phyloP scores from a whole-genome alignment of 768 basidiomycete genomes.

The Mycena filopes region DNA sequence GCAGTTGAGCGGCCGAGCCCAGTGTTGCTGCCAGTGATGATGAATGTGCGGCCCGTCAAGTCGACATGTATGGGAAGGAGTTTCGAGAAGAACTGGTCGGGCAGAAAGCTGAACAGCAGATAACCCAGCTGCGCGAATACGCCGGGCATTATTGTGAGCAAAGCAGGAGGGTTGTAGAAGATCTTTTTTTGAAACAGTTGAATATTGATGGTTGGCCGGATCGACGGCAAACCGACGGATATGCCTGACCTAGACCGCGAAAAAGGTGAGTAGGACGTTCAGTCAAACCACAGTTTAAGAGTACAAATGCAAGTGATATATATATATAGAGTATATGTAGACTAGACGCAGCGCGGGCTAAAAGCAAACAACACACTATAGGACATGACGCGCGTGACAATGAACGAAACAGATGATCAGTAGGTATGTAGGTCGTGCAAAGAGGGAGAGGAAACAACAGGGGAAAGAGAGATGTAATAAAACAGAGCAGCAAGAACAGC shows the following conservation, averaged over 20 bases:
- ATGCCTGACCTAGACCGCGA: too few relatives aligned
- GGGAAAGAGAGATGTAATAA: conserved; percentile 11
- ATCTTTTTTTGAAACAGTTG: too few relatives aligned
- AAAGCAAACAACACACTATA: conserved; percentile 16
- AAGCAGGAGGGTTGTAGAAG: too few relatives aligned
- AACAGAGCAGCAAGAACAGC: conserved; percentile 19
- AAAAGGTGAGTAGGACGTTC: too few relatives aligned
- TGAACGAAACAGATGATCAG: conserved; percentile 26
- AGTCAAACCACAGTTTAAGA: background rate
- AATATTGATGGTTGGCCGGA: too few relatives aligned
- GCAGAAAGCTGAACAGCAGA: conserved; percentile 16
- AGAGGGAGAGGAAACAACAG: background rate
- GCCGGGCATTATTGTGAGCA: too few relatives aligned
- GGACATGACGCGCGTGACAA: conserved; percentile 20
- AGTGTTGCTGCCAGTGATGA: conserved; percentile 50
- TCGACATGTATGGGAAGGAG: conserved; percentile 31
- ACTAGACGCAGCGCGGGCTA: conserved; percentile 11
- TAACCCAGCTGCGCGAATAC: background rate
- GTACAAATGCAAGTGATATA: conserved; percentile 23
- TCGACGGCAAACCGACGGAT: too few relatives aligned
- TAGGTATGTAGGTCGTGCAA: conserved; percentile 22
- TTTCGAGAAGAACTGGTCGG: conserved; percentile 15
- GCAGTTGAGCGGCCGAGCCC: conserved; percentile 54
- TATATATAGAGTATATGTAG: conserved; percentile 21
- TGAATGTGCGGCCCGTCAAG: conserved; percentile 46